Base-by-base conservation (phyloP, 2,329 filamentous ascomycete species). In the Ilyonectria mors-panacis region DNA sequence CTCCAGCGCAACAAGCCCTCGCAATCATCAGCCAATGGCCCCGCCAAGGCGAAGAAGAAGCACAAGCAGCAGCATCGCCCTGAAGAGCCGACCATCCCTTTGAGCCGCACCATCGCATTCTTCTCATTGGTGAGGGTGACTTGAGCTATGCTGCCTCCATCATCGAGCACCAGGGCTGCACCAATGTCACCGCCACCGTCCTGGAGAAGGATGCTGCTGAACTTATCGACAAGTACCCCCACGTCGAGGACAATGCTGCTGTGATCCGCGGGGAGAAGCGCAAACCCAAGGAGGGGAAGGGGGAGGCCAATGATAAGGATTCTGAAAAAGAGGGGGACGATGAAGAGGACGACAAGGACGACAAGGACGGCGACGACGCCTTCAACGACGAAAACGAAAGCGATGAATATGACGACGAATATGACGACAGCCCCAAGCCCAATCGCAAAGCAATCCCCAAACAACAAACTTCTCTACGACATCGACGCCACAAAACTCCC, bases 41-140 rank as follows among this genome's bases (percentile, higher is more conserved):
- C 70, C 12, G 54, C 68, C 12, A 69, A 69, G 62, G 15, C 30
- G 3, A 68, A 77, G 65, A 73, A 66, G 39, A 73, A 72, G 51
- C 65, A 70, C 57, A 75, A 76, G 33, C 74, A 76, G 44, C 72
- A 73, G 54, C 75, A 74, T 48, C 75, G 75, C 58, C 67, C 67
- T 39, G 72, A 75, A 47, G 47, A 66, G 26, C 89, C 85, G 26
- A 87, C 83, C 4, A 90, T 95, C 23, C 93, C 17, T 95, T 95
- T 80, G 79, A 85, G 26, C 82, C 87, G 44, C 81, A 87, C 73
- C 89, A 94, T 71, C 83, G 87, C 73, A 94, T 95, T 69, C 88
- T 96, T 7, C 87, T 95, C 3, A 82, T 95, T 58, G 93, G 93
- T 75, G 93, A 96, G 78, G 93, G 90, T 71, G 93, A 97, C 80